phyloP scores from a whole-genome alignment of 305 asterid genomes.

The Solanum aculeatissimum region DNA sequence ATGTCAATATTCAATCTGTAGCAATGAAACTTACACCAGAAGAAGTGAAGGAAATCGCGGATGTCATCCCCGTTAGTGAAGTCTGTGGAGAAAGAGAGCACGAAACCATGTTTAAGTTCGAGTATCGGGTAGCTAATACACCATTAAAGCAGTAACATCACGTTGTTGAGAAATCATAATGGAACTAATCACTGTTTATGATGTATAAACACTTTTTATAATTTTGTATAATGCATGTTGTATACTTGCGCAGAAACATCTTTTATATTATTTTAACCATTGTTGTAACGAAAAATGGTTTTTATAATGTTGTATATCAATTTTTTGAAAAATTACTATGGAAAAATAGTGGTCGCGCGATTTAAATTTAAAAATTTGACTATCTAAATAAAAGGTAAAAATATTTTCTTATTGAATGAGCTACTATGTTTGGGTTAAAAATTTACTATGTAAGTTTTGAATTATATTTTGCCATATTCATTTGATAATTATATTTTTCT shows the following conservation, averaged over 20 bases:
- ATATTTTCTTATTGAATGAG: no score
- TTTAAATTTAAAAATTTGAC: neutral
- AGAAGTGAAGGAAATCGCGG: constrained; percentile 26
- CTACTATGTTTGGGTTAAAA: no score
- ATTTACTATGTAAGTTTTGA: no score
- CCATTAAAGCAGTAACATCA: no score
- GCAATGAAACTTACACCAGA: constrained; percentile 27
- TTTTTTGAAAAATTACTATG: neutral
- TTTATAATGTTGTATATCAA: neutral
- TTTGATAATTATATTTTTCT: no score
- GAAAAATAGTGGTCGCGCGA: neutral
- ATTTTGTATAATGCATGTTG: no score
- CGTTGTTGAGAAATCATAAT: no score
- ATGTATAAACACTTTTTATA: no score
- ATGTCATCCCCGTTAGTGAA: constrained; percentile 22
- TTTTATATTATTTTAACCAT: neutral
- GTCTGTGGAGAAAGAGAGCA: constrained; percentile 28
- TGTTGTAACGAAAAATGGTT: neutral
- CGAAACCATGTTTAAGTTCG: neutral
- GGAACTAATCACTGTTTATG: no score
- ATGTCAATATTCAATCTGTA: constrained; percentile 21
- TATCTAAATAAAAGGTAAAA: neutral
- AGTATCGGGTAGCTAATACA: constrained; percentile 24
- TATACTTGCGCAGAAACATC: no score
- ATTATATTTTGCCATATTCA: no score